These are phyloP conservation scores for Penicillium robsamsonii DNA, from an alignment of 495 filamentous ascomycete genomes.

Conservation along the genomic window DNA sequence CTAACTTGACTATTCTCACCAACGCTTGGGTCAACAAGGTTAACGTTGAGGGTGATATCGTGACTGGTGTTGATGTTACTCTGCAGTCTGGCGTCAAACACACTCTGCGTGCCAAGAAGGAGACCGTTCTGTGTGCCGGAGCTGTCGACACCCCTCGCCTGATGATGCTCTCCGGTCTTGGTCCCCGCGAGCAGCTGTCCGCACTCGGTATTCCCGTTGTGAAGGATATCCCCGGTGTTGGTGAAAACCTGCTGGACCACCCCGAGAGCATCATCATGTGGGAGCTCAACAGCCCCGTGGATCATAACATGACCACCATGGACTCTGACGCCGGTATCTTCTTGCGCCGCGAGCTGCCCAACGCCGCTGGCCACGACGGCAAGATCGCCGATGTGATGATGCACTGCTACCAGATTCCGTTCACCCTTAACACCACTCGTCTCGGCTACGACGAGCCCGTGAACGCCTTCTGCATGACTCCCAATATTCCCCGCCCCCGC, in stretches of 20 bases:
- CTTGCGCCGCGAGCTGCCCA: constrained; percentile 64
- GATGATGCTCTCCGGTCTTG: constrained; percentile 75
- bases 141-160: constrained; percentile 74
- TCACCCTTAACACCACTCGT: constrained; percentile 68
- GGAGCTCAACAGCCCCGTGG: constrained; percentile 76
- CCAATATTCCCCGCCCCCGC: constrained; percentile 81
- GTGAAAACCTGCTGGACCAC: constrained; percentile 77
- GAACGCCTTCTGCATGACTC: constrained; percentile 88
- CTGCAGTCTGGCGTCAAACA: constrained; percentile 62
- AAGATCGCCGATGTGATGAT: constrained; percentile 80
- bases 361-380: constrained; percentile 63
- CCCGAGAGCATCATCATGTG: constrained; percentile 79
- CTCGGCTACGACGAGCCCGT: constrained; percentile 71
- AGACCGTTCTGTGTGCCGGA: constrained; percentile 76
- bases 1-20: constrained; percentile 76
- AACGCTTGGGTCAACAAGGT: constrained; percentile 77
- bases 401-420: constrained; percentile 90
- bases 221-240: constrained; percentile 72
- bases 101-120: constrained; percentile 58
- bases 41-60: constrained; percentile 60
- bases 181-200: constrained; percentile 62
- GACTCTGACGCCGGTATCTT: constrained; percentile 84
- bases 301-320: constrained; percentile 77
- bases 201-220: constrained; percentile 65
- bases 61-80: constrained; percentile 64